phyloP scores from a whole-genome alignment of 2,329 filamentous ascomycete species.

The Polychaeton citri region DNA sequence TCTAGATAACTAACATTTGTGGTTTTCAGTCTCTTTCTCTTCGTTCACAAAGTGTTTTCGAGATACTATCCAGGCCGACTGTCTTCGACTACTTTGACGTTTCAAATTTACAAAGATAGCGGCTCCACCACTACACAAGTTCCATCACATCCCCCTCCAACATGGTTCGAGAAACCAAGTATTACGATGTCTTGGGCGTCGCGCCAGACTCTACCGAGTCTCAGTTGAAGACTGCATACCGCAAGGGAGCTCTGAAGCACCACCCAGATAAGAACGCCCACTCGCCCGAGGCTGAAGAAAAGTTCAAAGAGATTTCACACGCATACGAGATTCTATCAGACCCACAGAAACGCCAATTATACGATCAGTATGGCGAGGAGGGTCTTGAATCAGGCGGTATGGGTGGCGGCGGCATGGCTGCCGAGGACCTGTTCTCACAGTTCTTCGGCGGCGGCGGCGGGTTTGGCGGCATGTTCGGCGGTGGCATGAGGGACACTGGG shows the following conservation, averaged over 20 bases:
- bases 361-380: conserved; percentile 96
- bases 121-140: neutral
- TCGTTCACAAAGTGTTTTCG: too few relatives aligned
- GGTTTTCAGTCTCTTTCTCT: too few relatives aligned
- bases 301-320: conserved; percentile 95
- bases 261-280: conserved; percentile 94
- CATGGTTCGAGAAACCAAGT: conserved; percentile 70
- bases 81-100: too few relatives aligned
- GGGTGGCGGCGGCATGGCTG: conserved; percentile 68
- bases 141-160: conserved; percentile 21
- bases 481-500: conserved; percentile 62
- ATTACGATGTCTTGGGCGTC: conserved; percentile 70
- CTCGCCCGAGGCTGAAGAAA: conserved; percentile 85
- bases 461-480: conserved; percentile 50
- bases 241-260: conserved; percentile 67
- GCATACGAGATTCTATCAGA: conserved; percentile 94
- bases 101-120: too few relatives aligned
- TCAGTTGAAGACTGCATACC: conserved; percentile 86
- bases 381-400: conserved; percentile 77
- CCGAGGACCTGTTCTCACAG: conserved; percentile 90
- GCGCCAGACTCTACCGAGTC: conserved; percentile 65
- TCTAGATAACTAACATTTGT: too few relatives aligned
- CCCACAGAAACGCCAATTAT: conserved; percentile 76
- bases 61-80: too few relatives aligned
- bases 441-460: conserved; percentile 72